Percentiles rank a stretch among this genome's conserved stretches.
These are phyloP conservation scores for Fusarium falciforme DNA, from an alignment of 2,329 filamentous ascomycete species.

Conservation along the genomic window DNA sequence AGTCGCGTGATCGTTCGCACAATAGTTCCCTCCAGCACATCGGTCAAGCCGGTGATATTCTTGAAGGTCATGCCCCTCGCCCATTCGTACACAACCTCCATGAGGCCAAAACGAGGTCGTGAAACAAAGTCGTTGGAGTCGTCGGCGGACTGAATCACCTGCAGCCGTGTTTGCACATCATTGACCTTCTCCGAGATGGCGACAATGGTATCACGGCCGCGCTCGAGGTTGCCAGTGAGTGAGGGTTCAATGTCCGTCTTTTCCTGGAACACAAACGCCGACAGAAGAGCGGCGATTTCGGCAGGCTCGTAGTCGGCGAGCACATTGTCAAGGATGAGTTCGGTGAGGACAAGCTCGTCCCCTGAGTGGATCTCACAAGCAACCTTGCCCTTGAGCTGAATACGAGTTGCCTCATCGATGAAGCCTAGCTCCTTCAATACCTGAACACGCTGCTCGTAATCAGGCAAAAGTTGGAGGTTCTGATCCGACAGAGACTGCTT, in stretches of 20 bases:
- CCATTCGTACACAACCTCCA: conserved; percentile 99
- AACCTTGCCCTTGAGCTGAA: conserved; percentile 97
- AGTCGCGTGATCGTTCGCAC: conserved; percentile 93
- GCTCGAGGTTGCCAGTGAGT: conserved; percentile 83
- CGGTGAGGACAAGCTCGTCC: conserved; percentile 94
- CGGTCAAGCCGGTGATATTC: conserved; percentile 94
- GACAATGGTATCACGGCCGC: conserved; percentile 86
- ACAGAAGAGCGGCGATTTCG: conserved; percentile 94
- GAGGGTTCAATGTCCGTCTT: conserved; percentile 87
- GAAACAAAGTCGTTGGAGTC: conserved; percentile 94
- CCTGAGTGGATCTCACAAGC: conserved; percentile 98
- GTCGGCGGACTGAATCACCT: conserved; percentile 90
- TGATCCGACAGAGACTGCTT: conserved; percentile 94
- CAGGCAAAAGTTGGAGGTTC: conserved; percentile 92
- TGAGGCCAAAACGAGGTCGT: conserved; percentile 88
- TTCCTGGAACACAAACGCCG: conserved; percentile 97
- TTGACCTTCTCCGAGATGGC: conserved; percentile 94
- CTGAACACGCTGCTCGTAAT: conserved; percentile 94
- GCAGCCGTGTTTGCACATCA: conserved; percentile 85
- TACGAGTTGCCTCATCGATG: conserved; percentile 86
- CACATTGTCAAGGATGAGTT: conserved; percentile 96
- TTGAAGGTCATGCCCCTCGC: conserved; percentile 98
- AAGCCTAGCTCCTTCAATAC: conserved; percentile 94
- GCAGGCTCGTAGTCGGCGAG: conserved; percentile 95
- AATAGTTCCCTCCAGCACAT: conserved; percentile 97